Evolutionary conservation across 768 basidiomycete genomes (phyloP), one percentile per base, ranked within the genome.

Genomic region (Paxillus involutus): DNA sequence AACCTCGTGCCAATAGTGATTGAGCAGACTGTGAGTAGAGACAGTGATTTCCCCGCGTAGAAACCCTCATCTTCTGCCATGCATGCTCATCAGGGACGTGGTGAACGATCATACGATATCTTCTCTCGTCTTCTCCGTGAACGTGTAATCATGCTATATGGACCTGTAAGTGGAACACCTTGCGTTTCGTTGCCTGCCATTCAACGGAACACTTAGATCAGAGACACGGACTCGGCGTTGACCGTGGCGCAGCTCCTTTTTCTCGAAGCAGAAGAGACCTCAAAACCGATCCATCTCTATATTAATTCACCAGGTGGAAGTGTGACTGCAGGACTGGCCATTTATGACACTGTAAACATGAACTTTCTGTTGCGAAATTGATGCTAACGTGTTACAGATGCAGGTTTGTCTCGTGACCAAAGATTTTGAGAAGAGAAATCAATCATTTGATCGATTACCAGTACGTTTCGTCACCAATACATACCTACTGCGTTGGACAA

Each of bases 291-390:
- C 51, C 94, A 96, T 63, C 74, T 98, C 11, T 98, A 98, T 71
- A 96, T 98, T 61, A 98, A 98, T 72, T 94, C 91, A 7, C 96
- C 96, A 0, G 96, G 96, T 2, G 96, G 96, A 30, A 91, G 89
- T 64, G 96, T 98, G 37, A 96, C 95, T 0, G 93, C 94, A 45
- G 96, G 96, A 9, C 76, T 98, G 55, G 96, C 95, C 16, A 96
- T 98, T 46, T 98, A 98, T 74, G 96, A 98, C 66, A 98, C 96
- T 64, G 94, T 96, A 74, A 63, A 85, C 59, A 36, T 36, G 37
- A 19, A 30, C n/a, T 45, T 56, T 53, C 41, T 47, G 52, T 21
- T 44, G 6, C 46, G 53, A 51, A 17, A 51, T 53, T 48, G 39
- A n/a, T 49, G 19, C 53, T 68, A 49, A 67, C 46, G 19, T 58